Percentiles rank a stretch among this genome's conserved stretches.
phyloP scores from a whole-genome alignment of 2,329 filamentous ascomycete species.

The Diaporthe citri region DNA sequence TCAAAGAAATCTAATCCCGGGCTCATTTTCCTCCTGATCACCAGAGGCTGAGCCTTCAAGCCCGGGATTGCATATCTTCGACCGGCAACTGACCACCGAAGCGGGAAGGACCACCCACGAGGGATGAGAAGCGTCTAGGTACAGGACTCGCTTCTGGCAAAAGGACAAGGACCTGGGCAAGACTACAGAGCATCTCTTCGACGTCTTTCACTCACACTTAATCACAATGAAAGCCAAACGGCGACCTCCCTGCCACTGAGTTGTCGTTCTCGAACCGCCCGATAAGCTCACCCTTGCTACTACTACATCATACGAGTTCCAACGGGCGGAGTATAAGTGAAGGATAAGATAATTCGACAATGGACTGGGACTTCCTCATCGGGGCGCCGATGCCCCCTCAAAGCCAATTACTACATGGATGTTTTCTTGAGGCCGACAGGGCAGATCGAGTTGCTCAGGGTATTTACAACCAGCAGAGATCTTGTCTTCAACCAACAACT shows the following conservation, averaged over 20 bases:
- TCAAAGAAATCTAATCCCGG: neutral
- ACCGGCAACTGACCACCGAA: neutral
- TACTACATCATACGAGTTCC: neutral
- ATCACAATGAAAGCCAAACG: constrained; percentile 26
- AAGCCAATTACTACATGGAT: constrained; percentile 61
- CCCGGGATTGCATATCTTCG: neutral
- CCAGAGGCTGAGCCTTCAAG: neutral
- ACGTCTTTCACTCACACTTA: neutral
- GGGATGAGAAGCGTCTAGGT: neutral
- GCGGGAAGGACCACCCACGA: neutral
- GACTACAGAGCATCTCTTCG: neutral
- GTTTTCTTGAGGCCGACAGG: constrained; percentile 66
- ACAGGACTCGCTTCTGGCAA: neutral
- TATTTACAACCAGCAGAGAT: neutral
- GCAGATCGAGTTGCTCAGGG: constrained; percentile 59
- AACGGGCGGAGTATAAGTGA: neutral
- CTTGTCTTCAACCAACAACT: neutral
- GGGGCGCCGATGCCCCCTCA: constrained; percentile 34
- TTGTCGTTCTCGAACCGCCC: neutral
- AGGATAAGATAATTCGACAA: neutral
- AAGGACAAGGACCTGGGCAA: neutral
- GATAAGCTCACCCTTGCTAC: neutral
- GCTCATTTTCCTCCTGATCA: neutral
- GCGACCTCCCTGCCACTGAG: constrained; percentile 13
- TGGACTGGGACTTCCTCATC: constrained; percentile 35